Evolutionary conservation across 257 asterid species (phyloP).

Genomic region (Parsonsia alboflavescens): DNA sequence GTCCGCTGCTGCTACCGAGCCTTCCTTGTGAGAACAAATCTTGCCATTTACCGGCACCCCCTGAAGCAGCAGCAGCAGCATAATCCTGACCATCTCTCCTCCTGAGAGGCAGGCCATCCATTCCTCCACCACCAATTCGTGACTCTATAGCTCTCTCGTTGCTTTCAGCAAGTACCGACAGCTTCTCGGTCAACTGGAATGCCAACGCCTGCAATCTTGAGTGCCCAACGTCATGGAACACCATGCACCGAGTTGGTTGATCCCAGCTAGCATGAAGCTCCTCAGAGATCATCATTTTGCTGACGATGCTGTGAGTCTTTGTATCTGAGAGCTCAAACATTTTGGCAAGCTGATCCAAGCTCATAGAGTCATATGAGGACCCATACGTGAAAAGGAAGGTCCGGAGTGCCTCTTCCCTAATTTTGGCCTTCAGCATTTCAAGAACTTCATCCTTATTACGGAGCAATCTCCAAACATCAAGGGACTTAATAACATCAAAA

Average conservation of each 20-base stretch:
- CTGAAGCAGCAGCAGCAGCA: conserved; percentile 39
- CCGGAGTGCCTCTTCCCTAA: conserved; percentile 87
- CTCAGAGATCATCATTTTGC: conserved; percentile 87
- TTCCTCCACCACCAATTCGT: conserved; percentile 74
- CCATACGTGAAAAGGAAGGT: conserved; percentile 84
- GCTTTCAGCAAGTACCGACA: conserved; percentile 65
- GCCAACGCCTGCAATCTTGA: conserved; percentile 76
- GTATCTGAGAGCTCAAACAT: conserved; percentile 74
- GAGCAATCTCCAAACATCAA: conserved; percentile 81
- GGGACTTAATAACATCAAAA: conserved; percentile 56
- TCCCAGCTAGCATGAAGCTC: conserved; percentile 96
- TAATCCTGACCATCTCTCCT: conserved; percentile 90
- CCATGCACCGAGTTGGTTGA: conserved; percentile 79
- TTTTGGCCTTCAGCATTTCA: conserved; percentile 71
- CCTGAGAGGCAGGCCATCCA: conserved; percentile 77
- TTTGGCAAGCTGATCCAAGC: conserved; percentile 71
- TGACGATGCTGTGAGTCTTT: conserved; percentile 61
- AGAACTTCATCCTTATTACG: conserved; percentile 63
- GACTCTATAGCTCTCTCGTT: conserved; percentile 83
- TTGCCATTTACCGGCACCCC: conserved; percentile 51
- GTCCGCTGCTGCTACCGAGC: conserved; percentile 55
- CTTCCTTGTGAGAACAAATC: conserved; percentile 72
- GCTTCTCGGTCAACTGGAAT: conserved; percentile 77
- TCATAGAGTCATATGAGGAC: conserved; percentile 59
- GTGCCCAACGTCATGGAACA: conserved; percentile 79